Conservation (phyloP, 1,284 basidiomycete species). For the Mixia osmundae region DNA sequence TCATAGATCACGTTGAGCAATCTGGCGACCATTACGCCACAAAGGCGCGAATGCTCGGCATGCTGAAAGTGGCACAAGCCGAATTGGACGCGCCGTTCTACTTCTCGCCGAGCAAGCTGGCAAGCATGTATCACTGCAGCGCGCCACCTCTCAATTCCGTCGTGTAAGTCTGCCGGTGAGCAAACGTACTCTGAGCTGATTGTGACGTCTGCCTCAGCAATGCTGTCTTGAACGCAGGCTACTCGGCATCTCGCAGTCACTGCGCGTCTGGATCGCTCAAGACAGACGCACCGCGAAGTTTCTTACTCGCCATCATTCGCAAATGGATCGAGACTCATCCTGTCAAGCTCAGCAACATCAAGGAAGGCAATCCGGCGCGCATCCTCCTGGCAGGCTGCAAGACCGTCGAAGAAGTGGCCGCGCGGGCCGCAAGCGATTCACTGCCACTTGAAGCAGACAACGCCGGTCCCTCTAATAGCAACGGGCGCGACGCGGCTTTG, state of each 20-base stretch:
- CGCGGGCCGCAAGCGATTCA: too few relatives aligned
- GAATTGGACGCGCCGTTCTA: constrained; percentile 66
- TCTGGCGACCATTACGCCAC: constrained; percentile 47
- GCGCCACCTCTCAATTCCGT: constrained; percentile 51
- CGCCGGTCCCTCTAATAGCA: too few relatives aligned
- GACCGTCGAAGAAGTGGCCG: too few relatives aligned
- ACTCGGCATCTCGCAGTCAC: constrained; percentile 69
- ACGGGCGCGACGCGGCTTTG: too few relatives aligned
- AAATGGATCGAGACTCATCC: constrained; percentile 51
- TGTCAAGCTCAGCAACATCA: constrained; percentile 42
- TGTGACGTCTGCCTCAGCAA: constrained; percentile 30
- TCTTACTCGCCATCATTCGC: constrained; percentile 61
- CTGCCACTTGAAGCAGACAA: too few relatives aligned
- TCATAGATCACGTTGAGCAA: constrained; percentile 42
- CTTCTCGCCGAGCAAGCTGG: constrained; percentile 63
- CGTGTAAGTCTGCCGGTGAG: constrained; percentile 31
- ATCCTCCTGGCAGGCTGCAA: constrained; percentile 12
- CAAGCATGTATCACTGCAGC: constrained; percentile 56
- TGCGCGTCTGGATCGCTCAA: constrained; percentile 72
- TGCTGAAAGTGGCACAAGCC: constrained; percentile 72
- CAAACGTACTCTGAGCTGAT: not conserved
- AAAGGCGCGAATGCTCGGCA: constrained; percentile 65
- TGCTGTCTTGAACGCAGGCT: constrained; percentile 64
- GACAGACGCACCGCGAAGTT: constrained; percentile 48
- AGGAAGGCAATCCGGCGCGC: constrained; percentile 16